Evolutionary conservation across 2,329 filamentous ascomycete genomes (phyloP).

Genomic region (Shiraia bambusicola): DNA sequence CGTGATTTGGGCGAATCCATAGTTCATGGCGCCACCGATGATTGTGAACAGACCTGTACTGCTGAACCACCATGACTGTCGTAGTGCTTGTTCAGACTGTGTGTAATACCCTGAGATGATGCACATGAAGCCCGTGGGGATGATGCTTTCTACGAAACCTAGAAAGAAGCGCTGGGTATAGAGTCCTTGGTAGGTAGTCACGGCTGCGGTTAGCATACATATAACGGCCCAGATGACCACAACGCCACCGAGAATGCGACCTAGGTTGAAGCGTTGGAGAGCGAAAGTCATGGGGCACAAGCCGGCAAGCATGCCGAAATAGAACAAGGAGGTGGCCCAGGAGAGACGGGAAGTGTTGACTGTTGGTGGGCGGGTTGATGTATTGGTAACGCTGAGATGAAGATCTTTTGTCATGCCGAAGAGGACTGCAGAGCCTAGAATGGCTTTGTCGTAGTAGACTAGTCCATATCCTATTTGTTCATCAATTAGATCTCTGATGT

Average conservation of each 20-base stretch:
- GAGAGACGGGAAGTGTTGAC: slow-evolving; percentile 68
- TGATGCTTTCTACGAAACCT: slow-evolving; percentile 57
- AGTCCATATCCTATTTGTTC: slow-evolving; percentile 58
- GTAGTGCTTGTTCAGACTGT: slow-evolving; percentile 48
- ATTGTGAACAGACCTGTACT: slow-evolving; percentile 50
- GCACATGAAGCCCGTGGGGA: slow-evolving; percentile 60
- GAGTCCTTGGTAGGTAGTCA: slow-evolving; percentile 63
- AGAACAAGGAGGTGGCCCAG: slow-evolving; percentile 79
- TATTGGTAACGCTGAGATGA: slow-evolving; percentile 56
- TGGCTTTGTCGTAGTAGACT: slow-evolving; percentile 74
- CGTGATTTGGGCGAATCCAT: slow-evolving; percentile 43
- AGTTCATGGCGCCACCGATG: slow-evolving; percentile 36
- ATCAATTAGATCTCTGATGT: background rate
- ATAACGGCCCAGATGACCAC: slow-evolving; percentile 67
- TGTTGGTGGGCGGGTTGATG: slow-evolving; percentile 54
- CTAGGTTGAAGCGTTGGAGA: slow-evolving; percentile 67
- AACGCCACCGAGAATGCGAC: slow-evolving; percentile 63
- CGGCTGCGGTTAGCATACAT: slow-evolving; percentile 69
- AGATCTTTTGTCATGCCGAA: slow-evolving; percentile 77
- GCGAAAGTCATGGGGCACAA: slow-evolving; percentile 72
- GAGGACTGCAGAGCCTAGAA: slow-evolving; percentile 69
- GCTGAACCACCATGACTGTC: slow-evolving; percentile 67
- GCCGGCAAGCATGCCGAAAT: slow-evolving; percentile 76
- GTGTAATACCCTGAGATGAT: slow-evolving; percentile 50
- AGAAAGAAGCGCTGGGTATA: slow-evolving; percentile 59